Evolutionary conservation across 2,329 filamentous ascomycete genomes (phyloP), one percentile per base, ranked within the genome.

Genomic region (Penicillium sp.): DNA sequence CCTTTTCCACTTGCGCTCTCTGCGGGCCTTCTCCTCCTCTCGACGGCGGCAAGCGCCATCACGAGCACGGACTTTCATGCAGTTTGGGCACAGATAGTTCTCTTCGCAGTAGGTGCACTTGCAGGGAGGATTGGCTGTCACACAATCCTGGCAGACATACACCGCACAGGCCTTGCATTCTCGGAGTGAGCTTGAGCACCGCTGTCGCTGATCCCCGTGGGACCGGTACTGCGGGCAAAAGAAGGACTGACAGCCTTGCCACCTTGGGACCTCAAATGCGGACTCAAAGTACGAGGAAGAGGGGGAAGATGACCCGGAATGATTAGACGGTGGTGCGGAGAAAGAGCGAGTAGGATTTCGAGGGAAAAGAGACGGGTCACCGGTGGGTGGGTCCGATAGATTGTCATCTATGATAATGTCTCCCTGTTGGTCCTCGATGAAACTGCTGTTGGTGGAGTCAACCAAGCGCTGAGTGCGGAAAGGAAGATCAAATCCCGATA

Each of bases 241-340:
- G 59, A 80, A 78, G 9, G 79, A 78, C 55, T 78, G 76, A 59
- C 79, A 81, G 19, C 78, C 79, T 66, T 75, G 73, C 79, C 79
- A 80, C 54, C 66, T 73, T 8, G 71, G 69, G 7, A 67, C 62
- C 35, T 75, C 72, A n/a, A 71, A 60, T 4, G 73, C 59, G 26
- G 73, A 70, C 50, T 78, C 71, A 58, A 71, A 75, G 57, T 72
- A 70, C 6, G 69, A 64, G 25, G 76, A 75, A 3, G 73, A 67
- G 19, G 72, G 75, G 1, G 77, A 75, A n/a, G 74, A 74, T 11
- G 73, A 73, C 35, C 76, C 70, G 35, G 75, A 73, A 55, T 72
- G 66, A 62, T 77, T 74, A 33, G 78, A 75, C 47, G 73, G 67
- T 42, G 76, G 75, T 35, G 73, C 67, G 1, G 77, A 76, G 35